Conservation (phyloP, 2,329 filamentous ascomycete genomes). For the Celoporthe dispersa region DNA sequence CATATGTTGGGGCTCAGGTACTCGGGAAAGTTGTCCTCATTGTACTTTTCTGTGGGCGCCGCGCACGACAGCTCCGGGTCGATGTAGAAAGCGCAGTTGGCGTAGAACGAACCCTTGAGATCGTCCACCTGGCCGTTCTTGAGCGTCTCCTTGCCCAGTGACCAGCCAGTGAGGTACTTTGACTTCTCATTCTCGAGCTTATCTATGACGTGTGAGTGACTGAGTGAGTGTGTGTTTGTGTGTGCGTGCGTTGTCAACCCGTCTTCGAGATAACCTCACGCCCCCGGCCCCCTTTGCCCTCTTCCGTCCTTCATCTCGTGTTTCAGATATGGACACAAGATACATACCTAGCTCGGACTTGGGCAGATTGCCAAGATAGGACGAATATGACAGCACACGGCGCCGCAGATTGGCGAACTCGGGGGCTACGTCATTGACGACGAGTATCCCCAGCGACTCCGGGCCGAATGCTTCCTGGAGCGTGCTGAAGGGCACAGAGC, state of each 20-base stretch:
- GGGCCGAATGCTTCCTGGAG: slow-evolving; percentile 86
- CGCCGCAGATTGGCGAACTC: slow-evolving; percentile 74
- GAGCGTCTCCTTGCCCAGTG: slow-evolving; percentile 79
- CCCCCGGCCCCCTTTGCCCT: no score
- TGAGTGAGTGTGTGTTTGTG: no score
- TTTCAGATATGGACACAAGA: background rate
- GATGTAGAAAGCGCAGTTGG: slow-evolving; percentile 80
- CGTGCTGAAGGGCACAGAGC: slow-evolving; percentile 68
- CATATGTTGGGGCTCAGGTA: slow-evolving; percentile 91
- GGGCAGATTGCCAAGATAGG: slow-evolving; percentile 84
- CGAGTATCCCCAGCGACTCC: slow-evolving; percentile 85
- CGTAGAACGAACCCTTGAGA: slow-evolving; percentile 82
- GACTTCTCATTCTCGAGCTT: slow-evolving; percentile 63
- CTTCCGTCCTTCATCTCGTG: background rate
- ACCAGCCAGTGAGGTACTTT: slow-evolving; percentile 76
- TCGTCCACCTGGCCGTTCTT: slow-evolving; percentile 79
- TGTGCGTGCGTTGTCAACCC: background rate
- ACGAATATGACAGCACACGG: slow-evolving; percentile 81
- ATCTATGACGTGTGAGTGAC: slow-evolving; percentile 39
- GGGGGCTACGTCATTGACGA: slow-evolving; percentile 83
- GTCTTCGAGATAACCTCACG: background rate
- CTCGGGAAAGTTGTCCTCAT: slow-evolving; percentile 72
- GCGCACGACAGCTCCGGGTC: slow-evolving; percentile 66
- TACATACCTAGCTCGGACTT: slow-evolving; percentile 64
- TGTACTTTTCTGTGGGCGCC: slow-evolving; percentile 61